These are phyloP conservation scores for Termitomyces bulborhizus DNA, from an alignment of 768 basidiomycete species.

Conservation along the genomic window DNA sequence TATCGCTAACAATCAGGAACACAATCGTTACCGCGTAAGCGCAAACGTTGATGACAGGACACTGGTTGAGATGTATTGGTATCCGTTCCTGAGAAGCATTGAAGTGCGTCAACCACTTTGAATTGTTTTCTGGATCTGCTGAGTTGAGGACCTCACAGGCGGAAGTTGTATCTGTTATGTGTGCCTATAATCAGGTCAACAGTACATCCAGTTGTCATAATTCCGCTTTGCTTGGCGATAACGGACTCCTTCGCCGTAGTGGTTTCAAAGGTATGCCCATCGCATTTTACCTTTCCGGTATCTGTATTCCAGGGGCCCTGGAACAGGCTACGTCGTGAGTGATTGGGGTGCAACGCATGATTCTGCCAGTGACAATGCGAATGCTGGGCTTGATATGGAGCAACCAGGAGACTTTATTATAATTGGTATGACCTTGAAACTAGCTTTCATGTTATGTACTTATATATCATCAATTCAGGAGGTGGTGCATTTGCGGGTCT, in stretches of 20 bases:
- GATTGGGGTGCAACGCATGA: conserved; percentile 51
- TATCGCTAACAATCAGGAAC: conserved; percentile 44
- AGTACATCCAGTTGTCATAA: conserved; percentile 64
- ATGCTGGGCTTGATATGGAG: conserved; percentile 45
- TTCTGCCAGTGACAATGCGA: conserved; percentile 37
- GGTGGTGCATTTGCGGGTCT: conserved; percentile 32
- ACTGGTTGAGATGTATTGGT: conserved; percentile 45
- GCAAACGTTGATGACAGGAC: conserved; percentile 54
- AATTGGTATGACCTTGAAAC: conserved; percentile 24
- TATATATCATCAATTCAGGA: conserved; percentile 16
- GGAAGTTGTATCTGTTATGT: conserved; percentile 45
- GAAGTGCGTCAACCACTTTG: conserved; percentile 24
- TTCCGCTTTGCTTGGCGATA: conserved; percentile 36
- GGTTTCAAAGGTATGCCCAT: conserved; percentile 35
- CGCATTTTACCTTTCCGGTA: not conserved
- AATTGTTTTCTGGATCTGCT: too few species aligned
- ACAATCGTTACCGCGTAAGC: conserved; percentile 40
- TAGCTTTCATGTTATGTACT: not conserved
- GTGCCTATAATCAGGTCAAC: conserved; percentile 49
- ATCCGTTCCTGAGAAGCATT: conserved; percentile 43
- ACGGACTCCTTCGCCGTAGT: conserved; percentile 29
- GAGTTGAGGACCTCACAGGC: conserved; percentile 20
- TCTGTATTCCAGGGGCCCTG: not conserved
- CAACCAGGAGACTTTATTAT: conserved; percentile 44
- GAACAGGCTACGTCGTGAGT: conserved; percentile 39